Evolutionary conservation across 768 basidiomycete genomes (phyloP), one percentile per base, ranked within the genome.

Genomic region (Trametes maxima): DNA sequence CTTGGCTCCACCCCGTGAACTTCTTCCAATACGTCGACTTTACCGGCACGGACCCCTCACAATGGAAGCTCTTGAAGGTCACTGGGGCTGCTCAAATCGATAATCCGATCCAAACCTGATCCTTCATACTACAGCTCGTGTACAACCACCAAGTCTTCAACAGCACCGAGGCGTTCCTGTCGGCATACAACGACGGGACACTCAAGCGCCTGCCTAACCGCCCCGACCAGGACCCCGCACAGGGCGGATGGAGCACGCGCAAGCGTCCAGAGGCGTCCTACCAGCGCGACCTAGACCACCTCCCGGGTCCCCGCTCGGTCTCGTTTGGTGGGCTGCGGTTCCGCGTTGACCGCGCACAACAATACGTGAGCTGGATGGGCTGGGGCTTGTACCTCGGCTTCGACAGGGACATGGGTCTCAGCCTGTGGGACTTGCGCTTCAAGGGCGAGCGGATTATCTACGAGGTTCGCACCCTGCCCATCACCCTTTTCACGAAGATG

Each of bases 301-400:
- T 83, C 35, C 83, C 87, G 2, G 87, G 87, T 5, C 87, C 87
- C 28, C 81, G 87, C 42, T 78, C 79, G 0, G 84, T 89, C 0
- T 80, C 80, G 1, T 87, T 88, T 69, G 80, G 80, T 8, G 86
- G 87, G 0, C 68, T 82, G 60, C 77, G 87, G 3, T 88, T 82
- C 68, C 74, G 83, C 42, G 80, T 88, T 1, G 82, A 88, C 65
- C 67, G 67, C 22, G 76, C 77, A 39, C 72, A 74, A 45, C 78
- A 83, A 63, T 86, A 82, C 62, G 71, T 88, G n/a, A 82, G 78
- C 46, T 89, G 87, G 87, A 83, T 88, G 83, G 84, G 84, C 2
- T 87, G 85, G 85, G 76, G 78, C 0, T 56, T 87, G 70, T 87
- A 82, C 62, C 75, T 87, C 33, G 81, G 83, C 51, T 88, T 87